These are phyloP conservation scores for Coemansia sp. DNA, from an alignment of 192 early-diverging fungal species.

Conservation along the genomic window DNA sequence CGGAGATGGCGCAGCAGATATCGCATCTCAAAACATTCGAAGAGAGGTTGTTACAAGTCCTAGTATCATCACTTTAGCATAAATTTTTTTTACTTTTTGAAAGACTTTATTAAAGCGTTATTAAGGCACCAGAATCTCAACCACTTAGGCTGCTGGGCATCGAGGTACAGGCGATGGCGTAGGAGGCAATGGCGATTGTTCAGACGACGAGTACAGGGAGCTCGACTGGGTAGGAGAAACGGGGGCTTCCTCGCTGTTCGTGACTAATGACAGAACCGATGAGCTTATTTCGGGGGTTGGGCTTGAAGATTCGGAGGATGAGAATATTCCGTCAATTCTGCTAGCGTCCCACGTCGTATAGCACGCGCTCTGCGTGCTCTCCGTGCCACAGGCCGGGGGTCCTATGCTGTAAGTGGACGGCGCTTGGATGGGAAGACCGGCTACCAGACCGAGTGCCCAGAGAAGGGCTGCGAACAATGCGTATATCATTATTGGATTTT, in stretches of 20 bases:
- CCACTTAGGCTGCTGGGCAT: not conserved
- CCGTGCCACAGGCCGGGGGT: not conserved
- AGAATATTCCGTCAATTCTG: not conserved
- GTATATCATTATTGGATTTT: not conserved
- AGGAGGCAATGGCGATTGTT: not conserved
- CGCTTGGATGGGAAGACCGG: not conserved
- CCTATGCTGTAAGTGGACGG: not conserved
- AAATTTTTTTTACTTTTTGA: too few relatives aligned
- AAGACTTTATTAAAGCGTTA: too few relatives aligned
- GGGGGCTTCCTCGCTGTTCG: not conserved
- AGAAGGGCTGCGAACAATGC: not conserved
- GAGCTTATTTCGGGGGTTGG: not conserved
- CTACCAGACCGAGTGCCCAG: not conserved
- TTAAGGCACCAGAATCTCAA: not conserved
- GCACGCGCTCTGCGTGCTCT: not conserved
- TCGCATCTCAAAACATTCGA: slow-evolving; percentile 27
- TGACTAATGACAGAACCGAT: not conserved
- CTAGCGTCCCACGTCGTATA: not conserved
- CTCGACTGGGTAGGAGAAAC: not conserved
- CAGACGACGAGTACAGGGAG: not conserved
- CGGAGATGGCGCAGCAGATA: not conserved
- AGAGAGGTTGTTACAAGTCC: slow-evolving; percentile 18
- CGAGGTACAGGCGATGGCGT: not conserved
- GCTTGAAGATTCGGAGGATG: not conserved
- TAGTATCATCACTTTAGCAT: slow-evolving; percentile 27